Evolutionary conservation across 2,329 filamentous ascomycete genomes (phyloP), one percentile per base, ranked within the genome.

Genomic region (Dendrostoma leiphaemia): DNA sequence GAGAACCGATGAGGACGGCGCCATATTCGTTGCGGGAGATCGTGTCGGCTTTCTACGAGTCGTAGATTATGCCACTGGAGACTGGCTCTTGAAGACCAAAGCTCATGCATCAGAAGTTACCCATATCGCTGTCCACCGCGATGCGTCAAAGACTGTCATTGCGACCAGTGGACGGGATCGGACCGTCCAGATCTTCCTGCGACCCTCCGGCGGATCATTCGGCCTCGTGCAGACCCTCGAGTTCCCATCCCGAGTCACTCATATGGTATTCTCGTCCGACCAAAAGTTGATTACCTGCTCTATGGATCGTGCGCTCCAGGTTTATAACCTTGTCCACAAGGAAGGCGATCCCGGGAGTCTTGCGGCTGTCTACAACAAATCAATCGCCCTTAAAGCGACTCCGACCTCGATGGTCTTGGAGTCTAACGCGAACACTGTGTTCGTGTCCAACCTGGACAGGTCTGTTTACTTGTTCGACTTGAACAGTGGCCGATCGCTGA

Each of bases 191-290:
- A 74, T 99, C n/a, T 97, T 97, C 67, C 79, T 83, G 57, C 76
- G 78, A 24, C 77, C 78, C 23, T 72, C 73, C 1, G 75, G 71
- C 12, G 80, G 83, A 2, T 72, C 71, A 3, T 88, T 95, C 69
- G 82, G 89, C 54, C 82, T 97, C 54, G 82, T 96, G 48, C 94
- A 99, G 69, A 99, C 94, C 0, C 82, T 97, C 53, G 93, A 99
- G 62, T 96, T 97, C 69, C 85, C 91, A 28, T 90, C 91, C 21
- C 89, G 90, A 59, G 92, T 99, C 17, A 87, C 82, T 51, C 85
- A 86, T 65, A 79, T 78, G 26, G 73, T 97, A 26, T 78, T 92
- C 8, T 91, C 95, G 54, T 83, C 88, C 3, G 81, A 87, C 38
- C 82, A 91, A 67, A 86, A 80, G 59, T 74, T 97, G 41, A 79